Base-by-base conservation (phyloP, 352 stramenopile genomes). In the Phytopythium litorale region DNA sequence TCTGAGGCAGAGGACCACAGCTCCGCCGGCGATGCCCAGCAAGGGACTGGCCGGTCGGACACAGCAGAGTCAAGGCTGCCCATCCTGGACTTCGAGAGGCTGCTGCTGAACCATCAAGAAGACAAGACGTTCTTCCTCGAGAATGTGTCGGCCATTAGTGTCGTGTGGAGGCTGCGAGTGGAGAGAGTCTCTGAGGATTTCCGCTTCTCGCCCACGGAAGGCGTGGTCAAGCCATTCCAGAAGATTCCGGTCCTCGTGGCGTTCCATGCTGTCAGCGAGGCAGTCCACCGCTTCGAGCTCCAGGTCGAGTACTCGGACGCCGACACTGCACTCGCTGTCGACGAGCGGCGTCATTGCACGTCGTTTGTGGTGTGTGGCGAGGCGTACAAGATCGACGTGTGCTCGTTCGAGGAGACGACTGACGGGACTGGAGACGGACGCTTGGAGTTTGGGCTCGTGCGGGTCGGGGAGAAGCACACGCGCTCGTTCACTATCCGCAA, bases 401-500 rank as follows among this genome's bases (percentile, higher is more conserved):
- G 91, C 48, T 91, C 81, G 32, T 92, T 92, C 48, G 88, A 97
- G 46, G 60, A 64, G 23, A 56, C 67, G 16, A 51, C 60, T 3
- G 57, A 55, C 54, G 57, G 61, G 53, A 62, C 30, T 43, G 60
- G 68, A n/a, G 79, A 93, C 37, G 87, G 87, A 0, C 84, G 74
- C 58, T 69, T 98, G 6, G 88, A 98, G 54, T 98, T 97, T 81
- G 96, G 93, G 19, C 72, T 96, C 23, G 64, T 97, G 21, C 86
- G 94, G n/a, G 94, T 98, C 13, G 91, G 92, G 15, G 94, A 98
- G 58, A 82, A 69, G n/a, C 72, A 79, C 18, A 72, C 72, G 11
- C 76, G 92, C 2, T 76, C 72, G 13, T 97, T 98, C 64, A 89
- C 67, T 18, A 87, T 98, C 45, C 71, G 73, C 2, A 98, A 98